phyloP scores from a whole-genome alignment of 1,139 yeast species.

The Taphrina communis region DNA sequence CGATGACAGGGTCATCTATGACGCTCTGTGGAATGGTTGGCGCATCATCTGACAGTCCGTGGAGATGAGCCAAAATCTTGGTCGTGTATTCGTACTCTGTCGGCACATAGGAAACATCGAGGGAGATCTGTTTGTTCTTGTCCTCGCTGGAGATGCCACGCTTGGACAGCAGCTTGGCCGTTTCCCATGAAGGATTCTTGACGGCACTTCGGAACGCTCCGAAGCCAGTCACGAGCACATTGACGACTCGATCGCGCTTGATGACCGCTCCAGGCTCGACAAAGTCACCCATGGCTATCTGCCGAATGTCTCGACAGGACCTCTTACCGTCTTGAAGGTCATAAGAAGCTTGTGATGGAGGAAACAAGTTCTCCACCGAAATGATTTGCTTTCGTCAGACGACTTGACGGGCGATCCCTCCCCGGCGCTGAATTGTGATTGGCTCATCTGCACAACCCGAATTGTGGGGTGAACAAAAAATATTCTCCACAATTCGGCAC shows the following conservation, averaged over 20 bases:
- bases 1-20: neutral
- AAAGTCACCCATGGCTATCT: slow-evolving; percentile 7
- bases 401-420: slow-evolving; percentile 1
- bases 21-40: slow-evolving; percentile 2
- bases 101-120: slow-evolving; percentile 23
- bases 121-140: neutral
- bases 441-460: neutral
- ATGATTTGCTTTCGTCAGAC: slow-evolving; percentile 25
- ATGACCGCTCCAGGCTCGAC: neutral
- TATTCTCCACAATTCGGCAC: neutral
- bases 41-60: slow-evolving; percentile 9
- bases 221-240: slow-evolving; percentile 35
- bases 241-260: slow-evolving; percentile 7
- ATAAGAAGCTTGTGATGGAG: too few relatives aligned
- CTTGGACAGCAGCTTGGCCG: slow-evolving; percentile 30
- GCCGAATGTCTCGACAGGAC: neutral
- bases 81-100: slow-evolving; percentile 11
- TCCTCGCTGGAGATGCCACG: neutral
- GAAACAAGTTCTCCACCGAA: too few relatives aligned
- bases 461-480: neutral
- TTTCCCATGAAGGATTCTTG: slow-evolving; percentile 37
- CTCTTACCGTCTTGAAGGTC: neutral
- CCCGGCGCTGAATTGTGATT: neutral
- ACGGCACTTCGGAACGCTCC: slow-evolving; percentile 20
- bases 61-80: slow-evolving; percentile 10